These are phyloP conservation scores for Beauveria sp. DNA, from an alignment of 2,329 filamentous ascomycete species.

Conservation along the genomic window DNA sequence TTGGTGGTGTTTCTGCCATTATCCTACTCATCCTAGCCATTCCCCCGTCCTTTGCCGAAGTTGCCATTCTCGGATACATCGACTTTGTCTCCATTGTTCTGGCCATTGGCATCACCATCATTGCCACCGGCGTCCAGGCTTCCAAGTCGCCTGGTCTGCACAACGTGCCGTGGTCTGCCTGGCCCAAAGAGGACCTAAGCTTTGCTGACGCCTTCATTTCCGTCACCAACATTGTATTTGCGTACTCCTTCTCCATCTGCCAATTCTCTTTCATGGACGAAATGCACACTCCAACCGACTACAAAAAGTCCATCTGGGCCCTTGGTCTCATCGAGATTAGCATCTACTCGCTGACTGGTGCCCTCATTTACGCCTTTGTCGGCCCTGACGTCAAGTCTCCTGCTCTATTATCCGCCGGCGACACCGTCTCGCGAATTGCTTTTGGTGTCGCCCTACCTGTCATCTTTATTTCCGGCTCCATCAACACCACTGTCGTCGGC, in stretches of 20 bases:
- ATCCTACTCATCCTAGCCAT: conserved; percentile 38
- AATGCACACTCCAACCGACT: conserved; percentile 42
- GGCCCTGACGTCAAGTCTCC: conserved; percentile 57
- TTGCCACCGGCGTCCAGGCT: conserved; percentile 49
- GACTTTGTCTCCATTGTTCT: conserved; percentile 55
- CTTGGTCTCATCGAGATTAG: conserved; percentile 54
- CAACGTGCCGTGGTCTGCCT: conserved; percentile 34
- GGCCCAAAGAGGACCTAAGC: conserved; percentile 36
- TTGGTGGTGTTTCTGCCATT: conserved; percentile 38
- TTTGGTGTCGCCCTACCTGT: conserved; percentile 65
- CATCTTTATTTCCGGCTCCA: conserved; percentile 67
- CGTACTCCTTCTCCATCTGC: conserved; percentile 52
- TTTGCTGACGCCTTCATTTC: conserved; percentile 52
- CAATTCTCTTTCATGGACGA: conserved; percentile 48
- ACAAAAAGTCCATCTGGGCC: conserved; percentile 48
- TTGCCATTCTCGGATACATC: conserved; percentile 42
- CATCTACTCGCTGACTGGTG: conserved; percentile 60
- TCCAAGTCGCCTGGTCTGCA: conserved; percentile 22
- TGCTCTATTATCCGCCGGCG: conserved; percentile 57
- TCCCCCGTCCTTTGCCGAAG: conserved; percentile 40
- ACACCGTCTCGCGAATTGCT: conserved; percentile 54
- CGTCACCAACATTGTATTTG: conserved; percentile 63
- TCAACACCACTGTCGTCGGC: conserved; percentile 47
- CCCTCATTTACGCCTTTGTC: conserved; percentile 62
- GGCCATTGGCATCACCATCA: conserved; percentile 60